A percentile compares a stretch with the other conserved stretches of the same genome.
These are phyloP conservation scores for Strobilomyces echinocephalus DNA, from an alignment of 768 basidiomycete genomes.

Conservation along the genomic window DNA sequence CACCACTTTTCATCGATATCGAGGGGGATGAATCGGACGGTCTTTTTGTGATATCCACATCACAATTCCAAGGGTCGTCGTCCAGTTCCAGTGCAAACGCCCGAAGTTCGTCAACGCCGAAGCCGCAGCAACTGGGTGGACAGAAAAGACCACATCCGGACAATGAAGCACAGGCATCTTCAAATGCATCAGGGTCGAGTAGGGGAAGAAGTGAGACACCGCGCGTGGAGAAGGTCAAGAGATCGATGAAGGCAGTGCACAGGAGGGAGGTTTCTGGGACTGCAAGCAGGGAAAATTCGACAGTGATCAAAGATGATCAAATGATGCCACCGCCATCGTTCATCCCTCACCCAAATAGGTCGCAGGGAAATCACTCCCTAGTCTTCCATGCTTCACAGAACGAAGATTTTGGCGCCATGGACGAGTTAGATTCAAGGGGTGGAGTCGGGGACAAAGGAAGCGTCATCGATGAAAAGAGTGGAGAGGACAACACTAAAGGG, in stretches of 20 bases:
- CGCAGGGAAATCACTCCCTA: constrained; percentile 7
- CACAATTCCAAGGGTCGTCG: constrained; percentile 42
- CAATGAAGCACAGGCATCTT: constrained; percentile 27
- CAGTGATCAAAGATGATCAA: constrained; percentile 18
- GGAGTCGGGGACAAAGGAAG: constrained; percentile 1
- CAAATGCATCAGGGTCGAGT: constrained; percentile 18
- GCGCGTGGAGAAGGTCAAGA: constrained; percentile 43
- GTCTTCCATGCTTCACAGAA: constrained; percentile 16
- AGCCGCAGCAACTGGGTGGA: constrained; percentile 6
- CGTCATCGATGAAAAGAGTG: neutral
- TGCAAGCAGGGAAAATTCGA: constrained; percentile 15
- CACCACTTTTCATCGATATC: constrained; percentile 73
- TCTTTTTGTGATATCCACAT: constrained; percentile 78
- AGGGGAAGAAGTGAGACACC: constrained; percentile 32
- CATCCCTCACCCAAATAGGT: constrained; percentile 14
- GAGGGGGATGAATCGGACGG: constrained; percentile 61
- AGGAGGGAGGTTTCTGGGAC: constrained; percentile 20
- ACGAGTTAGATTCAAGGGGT: constrained; percentile 1
- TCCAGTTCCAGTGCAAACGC: constrained; percentile 14
- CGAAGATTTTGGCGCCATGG: constrained; percentile 15
- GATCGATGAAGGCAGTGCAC: constrained; percentile 36
- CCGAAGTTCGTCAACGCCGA: constrained; percentile 17
- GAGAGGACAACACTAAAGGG: constrained; percentile 1
- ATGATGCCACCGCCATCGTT: constrained; percentile 40
- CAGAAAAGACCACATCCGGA: constrained; percentile 22